Evolutionary conservation across 1,284 basidiomycete species (phyloP).

Genomic region (Schizophyllum commune): DNA sequence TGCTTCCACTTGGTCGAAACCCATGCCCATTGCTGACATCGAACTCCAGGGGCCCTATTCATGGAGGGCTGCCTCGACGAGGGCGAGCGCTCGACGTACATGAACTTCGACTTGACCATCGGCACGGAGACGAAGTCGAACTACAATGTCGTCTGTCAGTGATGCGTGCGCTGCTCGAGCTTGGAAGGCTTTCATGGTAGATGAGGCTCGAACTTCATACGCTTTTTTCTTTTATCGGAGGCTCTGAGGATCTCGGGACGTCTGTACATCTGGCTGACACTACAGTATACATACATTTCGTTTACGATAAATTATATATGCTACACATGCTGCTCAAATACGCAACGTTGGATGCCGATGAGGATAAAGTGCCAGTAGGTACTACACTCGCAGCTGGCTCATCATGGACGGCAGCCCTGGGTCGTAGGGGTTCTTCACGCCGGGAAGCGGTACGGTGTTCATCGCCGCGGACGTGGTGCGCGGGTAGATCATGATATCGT

Average conservation of each 20-base stretch:
- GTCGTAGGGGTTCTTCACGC: not conserved
- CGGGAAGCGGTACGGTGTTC: not conserved
- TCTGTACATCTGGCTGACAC: too few species aligned
- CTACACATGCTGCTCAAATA: too few species aligned
- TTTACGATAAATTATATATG: too few species aligned
- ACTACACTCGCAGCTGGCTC: not conserved
- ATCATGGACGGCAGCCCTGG: not conserved
- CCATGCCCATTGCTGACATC: too few species aligned
- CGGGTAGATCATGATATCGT: not conserved
- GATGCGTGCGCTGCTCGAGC: too few species aligned
- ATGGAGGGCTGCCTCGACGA: not conserved
- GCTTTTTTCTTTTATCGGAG: too few species aligned
- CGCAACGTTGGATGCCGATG: not conserved
- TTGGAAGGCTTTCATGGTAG: too few species aligned
- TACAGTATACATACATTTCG: too few species aligned
- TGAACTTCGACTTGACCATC: not conserved
- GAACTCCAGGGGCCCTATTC: not conserved
- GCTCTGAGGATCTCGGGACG: too few species aligned
- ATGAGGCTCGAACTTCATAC: too few species aligned
- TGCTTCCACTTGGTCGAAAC: too few species aligned
- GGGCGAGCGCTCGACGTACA: not conserved
- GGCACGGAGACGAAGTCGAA: not conserved
- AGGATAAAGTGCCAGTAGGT: not conserved
- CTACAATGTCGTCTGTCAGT: not conserved
- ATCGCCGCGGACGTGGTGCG: not conserved